Base-by-base conservation (phyloP, 257 asterid species). In the Gentiana straminea region DNA sequence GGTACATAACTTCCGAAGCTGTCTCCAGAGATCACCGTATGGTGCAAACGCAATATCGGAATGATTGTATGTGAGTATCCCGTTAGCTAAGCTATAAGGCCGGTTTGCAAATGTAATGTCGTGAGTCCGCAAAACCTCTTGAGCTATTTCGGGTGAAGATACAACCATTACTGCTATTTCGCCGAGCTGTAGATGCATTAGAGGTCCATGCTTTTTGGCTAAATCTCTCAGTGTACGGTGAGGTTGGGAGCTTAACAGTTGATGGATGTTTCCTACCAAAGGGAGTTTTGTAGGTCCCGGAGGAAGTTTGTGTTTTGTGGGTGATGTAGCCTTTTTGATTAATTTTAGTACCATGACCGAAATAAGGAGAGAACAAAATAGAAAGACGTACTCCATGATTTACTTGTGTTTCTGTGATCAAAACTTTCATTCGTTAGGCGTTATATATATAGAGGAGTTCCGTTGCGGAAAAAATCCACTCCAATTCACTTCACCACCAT, bases 21-120 rank as follows among this genome's bases (percentile, higher is more conserved):
- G 69, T 49, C 77, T 72, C 77, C 69, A 67, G 54, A 62, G 53
- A 12, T 9, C 47, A 10, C 73, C 77, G 33, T 67, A 58, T 7
- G 77, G 73, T 34, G 73, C 56, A 5, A 41, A 58, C 0, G 64
- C 73, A 0, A 72, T 52, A 24, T 24, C 24, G 24, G 24, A 24
- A 24, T 24, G 24, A 24, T 24, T 24, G 24, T 24, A 24, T 24
- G 24, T 24, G 24, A 24, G 24, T 24, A 24, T 24, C 24, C 24
- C 0, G 24, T 24, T 24, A 53, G 59, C 39, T 2, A 55, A 35
- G 54, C 50, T 13, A 37, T 0, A 2, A 4, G 72, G 72, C 13
- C 63, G 58, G 4, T 58, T 54, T 3, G 71, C 55, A 60, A 57
- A 70, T 24, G 63, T 35, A 4, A 57, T 62, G 44, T 70, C 75